phyloP scores from a whole-genome alignment of 306 rosid genomes.

The Neltuma alba region DNA sequence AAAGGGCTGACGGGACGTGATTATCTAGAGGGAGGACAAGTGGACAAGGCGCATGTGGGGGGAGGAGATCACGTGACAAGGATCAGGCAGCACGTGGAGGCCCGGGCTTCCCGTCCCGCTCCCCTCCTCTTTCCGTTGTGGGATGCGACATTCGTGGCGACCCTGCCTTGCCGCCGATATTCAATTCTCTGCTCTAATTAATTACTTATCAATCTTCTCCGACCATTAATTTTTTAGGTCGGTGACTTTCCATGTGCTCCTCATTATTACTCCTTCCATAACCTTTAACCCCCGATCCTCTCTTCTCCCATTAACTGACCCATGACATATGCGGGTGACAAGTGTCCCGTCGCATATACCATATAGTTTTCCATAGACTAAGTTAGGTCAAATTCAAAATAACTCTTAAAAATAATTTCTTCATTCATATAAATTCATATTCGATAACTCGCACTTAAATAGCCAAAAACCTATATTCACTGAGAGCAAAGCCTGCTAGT shows the following conservation, averaged over 20 bases:
- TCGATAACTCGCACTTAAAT: too few relatives aligned
- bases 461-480: too few relatives aligned
- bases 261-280: not conserved
- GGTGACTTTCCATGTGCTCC: not conserved
- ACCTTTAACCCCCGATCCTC: not conserved
- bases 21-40: too few relatives aligned
- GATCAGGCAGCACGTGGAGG: constrained; percentile 29
- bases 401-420: too few relatives aligned
- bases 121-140: constrained; percentile 5
- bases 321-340: not conserved
- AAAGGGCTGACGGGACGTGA: too few relatives aligned
- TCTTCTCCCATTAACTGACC: too few relatives aligned
- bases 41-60: not conserved
- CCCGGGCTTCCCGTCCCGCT: constrained; percentile 45
- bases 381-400: too few relatives aligned
- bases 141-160: constrained; percentile 29
- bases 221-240: not conserved
- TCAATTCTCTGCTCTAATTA: not conserved
- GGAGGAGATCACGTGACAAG: constrained; percentile 7
- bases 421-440: too few relatives aligned
- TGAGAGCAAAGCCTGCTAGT: too few relatives aligned
- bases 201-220: not conserved
- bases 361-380: too few relatives aligned
- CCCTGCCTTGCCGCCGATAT: constrained; percentile 21
- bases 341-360: too few relatives aligned